Evolutionary conservation across 2,329 filamentous ascomycete species (phyloP), one percentile per base, ranked within the genome.

Genomic region (Fusarium sp.): DNA sequence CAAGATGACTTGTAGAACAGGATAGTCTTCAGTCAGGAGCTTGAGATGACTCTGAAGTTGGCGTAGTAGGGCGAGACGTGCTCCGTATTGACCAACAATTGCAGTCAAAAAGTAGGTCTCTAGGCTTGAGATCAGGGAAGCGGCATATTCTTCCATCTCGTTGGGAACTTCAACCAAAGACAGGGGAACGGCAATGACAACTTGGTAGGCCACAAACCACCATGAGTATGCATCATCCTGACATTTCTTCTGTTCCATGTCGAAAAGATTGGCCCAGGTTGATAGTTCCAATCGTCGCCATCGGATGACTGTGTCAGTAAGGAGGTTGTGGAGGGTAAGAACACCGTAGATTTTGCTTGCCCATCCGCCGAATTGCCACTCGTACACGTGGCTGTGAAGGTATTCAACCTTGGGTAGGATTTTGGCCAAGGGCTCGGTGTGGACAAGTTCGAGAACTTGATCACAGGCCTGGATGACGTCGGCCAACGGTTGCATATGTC

Each of bases 131-230:
- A 97, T 83, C 10, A 97, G 84, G 49, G 89, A 87, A 61, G 86
- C 84, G 1, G 88, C 85, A 76, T 97, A 93, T 16, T 81, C 78
- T 36, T 83, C 81, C 59, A 97, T 80, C 46, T 89, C 86, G 23
- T 86, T 80, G 2, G 83, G 84, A 26, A 86, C 84, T 58, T 88
- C 84, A 1, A 86, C 82, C 63, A 95, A 85, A 20, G 88, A 86
- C 55, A 92, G 83, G 0, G 94, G 91, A 11, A 90, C 91, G 4
- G 89, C 91, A 71, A 99, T 86, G 41, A 97, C 88, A 6, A 91
- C 93, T 78, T 98, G 93, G 74, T 97, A 99, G 1, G 95, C 94
- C 62, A 98, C 86, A 73, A 97, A 99, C 91, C 94, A 99, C 96
- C 96, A 99, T 16, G 91, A 91, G 72, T 89, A 90, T 4, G 95